Percentiles rank a stretch among this genome's conserved stretches.
Conservation (phyloP, 306 rosid species). For the Vicia faba region DNA sequence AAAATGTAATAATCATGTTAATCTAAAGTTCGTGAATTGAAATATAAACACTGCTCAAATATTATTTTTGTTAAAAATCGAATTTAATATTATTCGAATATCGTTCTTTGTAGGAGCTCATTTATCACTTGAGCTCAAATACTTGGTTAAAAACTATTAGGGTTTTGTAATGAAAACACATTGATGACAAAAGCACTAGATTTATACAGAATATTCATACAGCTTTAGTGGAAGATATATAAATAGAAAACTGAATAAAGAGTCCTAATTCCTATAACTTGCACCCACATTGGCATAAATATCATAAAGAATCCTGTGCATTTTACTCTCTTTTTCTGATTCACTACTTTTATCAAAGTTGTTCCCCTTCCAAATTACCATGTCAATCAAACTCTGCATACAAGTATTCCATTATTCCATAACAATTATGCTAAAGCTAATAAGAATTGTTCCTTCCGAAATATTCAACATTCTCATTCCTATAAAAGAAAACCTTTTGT, state of each 20-base stretch:
- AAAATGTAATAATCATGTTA: too few species aligned
- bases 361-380: conserved; percentile 7
- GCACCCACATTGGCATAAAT: neutral
- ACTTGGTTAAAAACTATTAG: too few species aligned
- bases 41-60: too few species aligned
- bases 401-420: neutral
- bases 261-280: neutral
- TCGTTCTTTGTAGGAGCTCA: too few species aligned
- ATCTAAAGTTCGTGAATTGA: too few species aligned
- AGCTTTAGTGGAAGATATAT: neutral
- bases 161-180: neutral
- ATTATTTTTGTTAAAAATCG: too few species aligned
- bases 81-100: too few species aligned
- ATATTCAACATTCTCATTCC: conserved; percentile 17
- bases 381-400: neutral
- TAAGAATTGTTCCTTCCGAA: conserved; percentile 9
- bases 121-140: too few species aligned
- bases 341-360: conserved; percentile 28
- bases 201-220: conserved; percentile 23
- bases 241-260: neutral
- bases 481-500: neutral
- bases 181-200: neutral
- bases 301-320: conserved; percentile 5
- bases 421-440: conserved; percentile 3
- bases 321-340: conserved; percentile 1